Conservation (phyloP, 345 rosid genomes). For the Durio zibethinus region DNA sequence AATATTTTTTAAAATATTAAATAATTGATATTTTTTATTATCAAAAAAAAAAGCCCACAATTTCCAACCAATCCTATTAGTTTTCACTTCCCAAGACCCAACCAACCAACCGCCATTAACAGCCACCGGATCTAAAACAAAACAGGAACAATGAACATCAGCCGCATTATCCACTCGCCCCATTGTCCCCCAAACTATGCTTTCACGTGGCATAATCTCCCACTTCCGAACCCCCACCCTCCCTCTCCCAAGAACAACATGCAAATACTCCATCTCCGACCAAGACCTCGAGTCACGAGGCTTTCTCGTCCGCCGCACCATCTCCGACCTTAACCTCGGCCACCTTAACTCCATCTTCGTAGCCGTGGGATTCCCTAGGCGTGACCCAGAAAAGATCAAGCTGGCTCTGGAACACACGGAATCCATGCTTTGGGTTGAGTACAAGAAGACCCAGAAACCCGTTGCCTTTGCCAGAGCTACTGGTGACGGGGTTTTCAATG, state of each 20-base stretch:
- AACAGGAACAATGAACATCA: not conserved
- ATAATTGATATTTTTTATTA: no score
- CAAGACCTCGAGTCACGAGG: constrained; percentile 60
- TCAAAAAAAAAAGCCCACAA: not conserved
- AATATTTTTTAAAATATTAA: no score
- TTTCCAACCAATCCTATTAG: not conserved
- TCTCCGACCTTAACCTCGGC: constrained; percentile 59
- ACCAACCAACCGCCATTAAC: not conserved
- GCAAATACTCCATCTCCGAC: constrained; percentile 61
- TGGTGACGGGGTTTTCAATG: constrained; percentile 88
- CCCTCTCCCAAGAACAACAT: constrained; percentile 15
- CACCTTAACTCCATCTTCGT: constrained; percentile 74
- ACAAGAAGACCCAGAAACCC: constrained; percentile 54
- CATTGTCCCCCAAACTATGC: constrained; percentile 29
- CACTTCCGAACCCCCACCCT: constrained; percentile 28
- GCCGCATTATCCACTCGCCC: not conserved
- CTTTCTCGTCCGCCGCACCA: constrained; percentile 62
- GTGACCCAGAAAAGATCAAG: constrained; percentile 67
- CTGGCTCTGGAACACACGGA: constrained; percentile 69
- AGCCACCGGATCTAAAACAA: not conserved
- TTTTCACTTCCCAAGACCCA: not conserved
- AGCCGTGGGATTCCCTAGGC: constrained; percentile 85
- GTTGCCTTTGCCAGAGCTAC: constrained; percentile 93
- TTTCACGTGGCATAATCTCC: constrained; percentile 53
- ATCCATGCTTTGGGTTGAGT: constrained; percentile 66